Base-by-base conservation (phyloP, 1,139 yeast genomes). In the Fermentozyma sake region DNA sequence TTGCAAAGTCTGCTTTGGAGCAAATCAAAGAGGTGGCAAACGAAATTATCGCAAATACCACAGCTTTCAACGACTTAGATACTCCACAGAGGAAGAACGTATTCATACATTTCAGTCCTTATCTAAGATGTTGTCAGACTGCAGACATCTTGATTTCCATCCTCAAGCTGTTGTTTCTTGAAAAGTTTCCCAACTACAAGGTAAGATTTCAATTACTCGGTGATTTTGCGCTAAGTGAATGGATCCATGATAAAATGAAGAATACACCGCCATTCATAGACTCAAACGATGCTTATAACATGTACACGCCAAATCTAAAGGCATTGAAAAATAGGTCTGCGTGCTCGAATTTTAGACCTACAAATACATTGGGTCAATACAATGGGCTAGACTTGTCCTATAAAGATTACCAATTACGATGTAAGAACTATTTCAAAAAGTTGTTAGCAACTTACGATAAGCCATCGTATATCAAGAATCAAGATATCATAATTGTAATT, bases 211-310 rank as follows among this genome's bases (percentile, higher is more conserved):
- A 61, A 35, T 46, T 67, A 17, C 42, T 66, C 27, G 68, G 72
- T 3, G 73, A 67, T 42, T 66, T 67, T 50, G 72, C 72, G 9
- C 46, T 66, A 18, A 58, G 67, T 27, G 73, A 67, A 40, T 67
- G 73, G 73, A 54, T 67, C 34, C 72, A 67, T 35, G 72, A 65
- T 31, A 54, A 58, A 26, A 66, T 66, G 72, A 49, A 48, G 28
- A 53, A 61, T 29, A 61, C 64, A 36, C 72, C 72, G 5, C 72
- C 71, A 3, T 64, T 61, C 34, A 38, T 48, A 15, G 72, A 66
- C 44, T 61, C 70, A 19, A 62, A 61, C 33, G 72, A 65, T 38
- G 72, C 72, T 5, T 67, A 67, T 42, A 60, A 63, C 35, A 63
- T 67, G 71, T 67, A 65, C 35, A 66, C 69, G 5, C 71, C 72